Conservation (phyloP, 306 rosid genomes). For the Pachyrhizus erosus region DNA sequence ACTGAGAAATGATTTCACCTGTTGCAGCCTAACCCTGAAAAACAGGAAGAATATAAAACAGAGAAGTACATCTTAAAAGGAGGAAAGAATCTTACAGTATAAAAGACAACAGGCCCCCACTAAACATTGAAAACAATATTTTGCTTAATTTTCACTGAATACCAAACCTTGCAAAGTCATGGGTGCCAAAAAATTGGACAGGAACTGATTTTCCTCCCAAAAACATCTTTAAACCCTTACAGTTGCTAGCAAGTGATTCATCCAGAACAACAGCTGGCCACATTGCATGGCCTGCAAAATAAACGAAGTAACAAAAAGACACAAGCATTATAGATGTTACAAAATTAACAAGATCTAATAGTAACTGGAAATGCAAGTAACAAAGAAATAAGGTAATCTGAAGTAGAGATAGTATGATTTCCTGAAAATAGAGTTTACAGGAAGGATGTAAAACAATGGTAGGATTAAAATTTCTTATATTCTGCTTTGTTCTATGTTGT, state of each 20-base stretch:
- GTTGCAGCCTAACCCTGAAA: slow-evolving; percentile 82
- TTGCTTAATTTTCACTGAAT: slow-evolving; percentile 41
- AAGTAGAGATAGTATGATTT: not conserved
- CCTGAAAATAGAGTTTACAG: not conserved
- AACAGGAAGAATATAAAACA: slow-evolving; percentile 24
- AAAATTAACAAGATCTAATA: slow-evolving; percentile 36
- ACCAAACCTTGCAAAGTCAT: slow-evolving; percentile 94
- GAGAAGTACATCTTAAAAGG: slow-evolving; percentile 25
- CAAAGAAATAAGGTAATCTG: slow-evolving; percentile 17
- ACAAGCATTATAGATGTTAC: slow-evolving; percentile 9
- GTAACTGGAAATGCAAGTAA: slow-evolving; percentile 35
- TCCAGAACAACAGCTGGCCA: slow-evolving; percentile 99
- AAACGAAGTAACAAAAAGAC: slow-evolving; percentile 47
- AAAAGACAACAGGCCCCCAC: slow-evolving; percentile 8
- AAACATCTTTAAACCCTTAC: slow-evolving; percentile 73
- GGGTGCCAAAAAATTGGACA: slow-evolving; percentile 97
- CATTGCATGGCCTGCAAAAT: slow-evolving; percentile 92
- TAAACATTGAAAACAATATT: slow-evolving; percentile 16
- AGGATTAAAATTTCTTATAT: not conserved
- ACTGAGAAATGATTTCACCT: slow-evolving; percentile 82
- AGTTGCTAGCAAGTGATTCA: slow-evolving; percentile 81
- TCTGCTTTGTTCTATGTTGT: not conserved
- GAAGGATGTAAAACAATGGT: not conserved
- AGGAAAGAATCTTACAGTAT: not conserved
- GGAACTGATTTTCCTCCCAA: slow-evolving; percentile 84